phyloP scores from a whole-genome alignment of 2,329 filamentous ascomycete genomes.

The Diplocarpon mali region DNA sequence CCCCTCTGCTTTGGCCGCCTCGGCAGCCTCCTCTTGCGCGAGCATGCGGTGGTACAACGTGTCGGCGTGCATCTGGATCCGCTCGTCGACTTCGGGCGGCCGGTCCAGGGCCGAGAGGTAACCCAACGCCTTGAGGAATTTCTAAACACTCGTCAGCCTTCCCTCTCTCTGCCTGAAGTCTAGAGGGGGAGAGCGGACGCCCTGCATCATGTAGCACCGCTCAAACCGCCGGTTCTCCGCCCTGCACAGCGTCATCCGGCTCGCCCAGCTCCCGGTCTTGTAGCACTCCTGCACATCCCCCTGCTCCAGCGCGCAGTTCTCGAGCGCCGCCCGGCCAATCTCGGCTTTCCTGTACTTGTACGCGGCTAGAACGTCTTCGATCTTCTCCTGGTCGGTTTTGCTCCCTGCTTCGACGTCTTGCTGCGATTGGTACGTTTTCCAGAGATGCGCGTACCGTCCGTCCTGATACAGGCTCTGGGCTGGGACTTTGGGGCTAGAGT shows the following conservation, averaged over 20 bases:
- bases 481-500: slow-evolving; percentile 15
- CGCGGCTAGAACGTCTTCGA: slow-evolving; percentile 67
- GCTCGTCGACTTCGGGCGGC: slow-evolving; percentile 61
- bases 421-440: slow-evolving; percentile 80
- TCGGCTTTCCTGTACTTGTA: slow-evolving; percentile 73
- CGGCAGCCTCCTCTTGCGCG: slow-evolving; percentile 65
- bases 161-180: no score
- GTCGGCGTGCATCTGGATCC: slow-evolving; percentile 94
- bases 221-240: slow-evolving; percentile 69
- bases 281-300: slow-evolving; percentile 76
- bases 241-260: slow-evolving; percentile 69
- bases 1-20: slow-evolving; percentile 54
- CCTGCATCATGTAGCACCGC: slow-evolving; percentile 81
- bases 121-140: slow-evolving; percentile 82
- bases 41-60: slow-evolving; percentile 80
- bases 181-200: slow-evolving; percentile 37
- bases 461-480: slow-evolving; percentile 51
- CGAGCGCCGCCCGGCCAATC: slow-evolving; percentile 72
- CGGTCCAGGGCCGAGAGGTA: slow-evolving; percentile 63
- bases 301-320: slow-evolving; percentile 89
- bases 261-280: slow-evolving; percentile 53
- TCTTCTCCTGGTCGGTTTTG: slow-evolving; percentile 68
- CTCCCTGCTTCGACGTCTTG: slow-evolving; percentile 55
- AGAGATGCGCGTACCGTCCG: slow-evolving; percentile 73
- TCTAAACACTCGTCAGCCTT: slow-evolving; percentile 32